Base-by-base conservation (phyloP, 2,329 filamentous ascomycete genomes). In the Paecilomyces dactylethromorphus region DNA sequence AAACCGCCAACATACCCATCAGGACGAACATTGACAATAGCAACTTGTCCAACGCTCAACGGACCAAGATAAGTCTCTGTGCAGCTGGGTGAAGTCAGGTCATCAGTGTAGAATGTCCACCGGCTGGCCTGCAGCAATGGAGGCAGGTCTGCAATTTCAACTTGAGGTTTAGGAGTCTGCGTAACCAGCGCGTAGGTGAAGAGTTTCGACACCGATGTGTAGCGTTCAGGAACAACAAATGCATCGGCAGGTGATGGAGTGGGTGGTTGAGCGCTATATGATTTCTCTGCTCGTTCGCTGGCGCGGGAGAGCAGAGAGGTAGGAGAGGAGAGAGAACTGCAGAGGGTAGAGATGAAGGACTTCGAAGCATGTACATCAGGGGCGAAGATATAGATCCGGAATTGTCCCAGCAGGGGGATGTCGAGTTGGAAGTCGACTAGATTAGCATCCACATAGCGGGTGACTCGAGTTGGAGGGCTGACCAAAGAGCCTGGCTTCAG, bases 371-470 rank as follows among this genome's bases (percentile, higher is more conserved):
- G 77, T 1, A 90, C 78, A 65, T 90, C 81, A 67, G 83, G 84
- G 61, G 85, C 82, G 60, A 92, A 82, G 60, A 92, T 81, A 71
- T 89, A 91, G 53, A 91, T 82, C 54, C 87, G 83, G 77, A 92
- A 92, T 68, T 92, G 89, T 26, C 89, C 87, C 5, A 92, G 78
- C 73, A 91, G 83, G 1, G 89, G 89, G 52, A 92, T 89, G 67
- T 92, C 89, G 5, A 91, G 83, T 69, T 92, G 88, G 29, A 92
- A 77, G 65, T 92, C 87, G 50, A 92, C 84, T 0, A 89, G 89
- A 66, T 92, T 92, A 3, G 88, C 86, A 72, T 92, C 89, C 56
- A 91, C 83, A 68, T 88, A 91, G 29, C 89, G 82, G 0, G 87
- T 89, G 18, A 87, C 88, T 72, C 85, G 88, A 49, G 86, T 86